These are phyloP conservation scores for Colletotrichum sojae DNA, from an alignment of 2,329 filamentous ascomycete species.

Conservation along the genomic window DNA sequence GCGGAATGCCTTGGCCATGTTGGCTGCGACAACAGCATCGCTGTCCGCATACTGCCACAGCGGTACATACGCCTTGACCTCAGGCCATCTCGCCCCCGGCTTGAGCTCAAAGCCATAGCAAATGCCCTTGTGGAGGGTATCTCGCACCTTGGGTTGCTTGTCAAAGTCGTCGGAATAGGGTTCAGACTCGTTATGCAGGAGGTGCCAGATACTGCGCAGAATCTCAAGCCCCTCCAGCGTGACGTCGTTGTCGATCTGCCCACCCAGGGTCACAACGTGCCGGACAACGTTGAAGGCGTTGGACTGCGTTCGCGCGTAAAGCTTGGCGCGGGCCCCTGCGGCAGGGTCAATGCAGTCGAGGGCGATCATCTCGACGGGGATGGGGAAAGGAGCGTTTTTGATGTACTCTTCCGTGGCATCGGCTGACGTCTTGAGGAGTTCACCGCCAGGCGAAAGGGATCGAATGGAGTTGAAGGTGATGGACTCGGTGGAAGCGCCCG, in stretches of 20 bases:
- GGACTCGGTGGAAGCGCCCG: conserved; percentile 42
- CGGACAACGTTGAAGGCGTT: conserved; percentile 45
- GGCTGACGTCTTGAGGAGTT: conserved; percentile 40
- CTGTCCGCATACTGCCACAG: conserved; percentile 44
- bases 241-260: conserved; percentile 41
- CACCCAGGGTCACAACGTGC: conserved; percentile 46
- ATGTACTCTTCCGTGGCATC: conserved; percentile 43
- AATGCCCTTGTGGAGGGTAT: conserved; percentile 42
- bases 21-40: conserved; percentile 34
- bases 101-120: conserved; percentile 48
- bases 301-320: conserved; percentile 45
- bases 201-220: conserved; percentile 46
- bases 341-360: conserved; percentile 47
- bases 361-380: conserved; percentile 46
- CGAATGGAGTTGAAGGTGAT: conserved; percentile 44
- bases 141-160: conserved; percentile 30
- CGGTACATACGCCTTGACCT: conserved; percentile 48
- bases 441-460: conserved; percentile 42
- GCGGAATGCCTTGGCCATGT: conserved; percentile 37
- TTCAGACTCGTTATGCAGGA: conserved; percentile 45
- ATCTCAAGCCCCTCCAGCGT: conserved; percentile 43
- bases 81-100: conserved; percentile 43
- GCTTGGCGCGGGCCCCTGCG: conserved; percentile 45
- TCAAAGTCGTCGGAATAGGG: conserved; percentile 34
- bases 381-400: conserved; percentile 41